Conservation (phyloP, 768 basidiomycete species). For the Rhizopogon sp. region DNA sequence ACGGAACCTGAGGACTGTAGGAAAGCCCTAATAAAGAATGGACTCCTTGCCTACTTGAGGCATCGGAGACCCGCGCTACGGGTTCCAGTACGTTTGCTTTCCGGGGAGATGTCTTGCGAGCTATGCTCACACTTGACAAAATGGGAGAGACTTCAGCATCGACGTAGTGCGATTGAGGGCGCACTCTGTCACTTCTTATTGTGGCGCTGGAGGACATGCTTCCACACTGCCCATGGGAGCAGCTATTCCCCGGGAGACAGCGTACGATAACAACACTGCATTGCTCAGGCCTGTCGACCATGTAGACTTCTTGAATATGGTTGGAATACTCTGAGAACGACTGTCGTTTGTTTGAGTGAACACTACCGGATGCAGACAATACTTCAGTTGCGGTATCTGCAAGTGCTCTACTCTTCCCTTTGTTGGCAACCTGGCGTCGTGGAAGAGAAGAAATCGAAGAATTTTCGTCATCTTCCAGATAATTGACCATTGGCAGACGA, state of each 20-base stretch:
- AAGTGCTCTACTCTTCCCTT: background rate
- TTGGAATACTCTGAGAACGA: background rate
- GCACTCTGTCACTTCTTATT: background rate
- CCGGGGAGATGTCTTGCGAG: background rate
- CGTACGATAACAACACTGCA: background rate
- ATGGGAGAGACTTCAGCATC: constrained; percentile 25
- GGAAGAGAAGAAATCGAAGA: background rate
- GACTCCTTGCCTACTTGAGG: background rate
- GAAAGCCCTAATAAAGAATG: constrained; percentile 6
- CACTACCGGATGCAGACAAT: background rate
- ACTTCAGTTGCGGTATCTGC: background rate
- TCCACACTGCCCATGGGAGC: background rate
- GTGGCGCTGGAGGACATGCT: background rate
- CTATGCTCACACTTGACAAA: constrained; percentile 1
- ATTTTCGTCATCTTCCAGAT: background rate
- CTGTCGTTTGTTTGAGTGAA: background rate
- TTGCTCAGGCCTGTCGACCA: background rate
- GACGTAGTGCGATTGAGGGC: constrained; percentile 13
- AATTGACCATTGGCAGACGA: background rate
- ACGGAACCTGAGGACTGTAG: constrained; percentile 7
- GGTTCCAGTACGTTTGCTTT: background rate
- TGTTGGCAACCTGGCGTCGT: background rate
- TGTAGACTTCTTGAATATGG: constrained; percentile 2
- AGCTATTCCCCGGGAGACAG: background rate
- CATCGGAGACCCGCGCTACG: background rate